Conservation (phyloP, 2,329 filamentous ascomycete genomes). For the Pseudogymnoascus destructans region DNA sequence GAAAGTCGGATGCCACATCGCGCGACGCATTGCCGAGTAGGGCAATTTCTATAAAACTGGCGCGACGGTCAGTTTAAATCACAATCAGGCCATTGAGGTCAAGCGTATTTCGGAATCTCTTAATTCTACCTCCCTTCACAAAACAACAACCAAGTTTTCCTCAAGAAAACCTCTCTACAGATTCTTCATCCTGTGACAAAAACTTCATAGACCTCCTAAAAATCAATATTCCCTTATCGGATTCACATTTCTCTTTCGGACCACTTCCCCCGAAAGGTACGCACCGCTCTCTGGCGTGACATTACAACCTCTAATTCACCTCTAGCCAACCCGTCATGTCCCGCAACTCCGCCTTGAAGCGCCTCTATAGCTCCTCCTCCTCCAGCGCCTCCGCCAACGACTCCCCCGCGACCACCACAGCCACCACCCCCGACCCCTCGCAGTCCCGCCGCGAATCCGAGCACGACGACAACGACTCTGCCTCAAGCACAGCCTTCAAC, state of each 20-base stretch:
- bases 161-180: background rate
- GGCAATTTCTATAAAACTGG: slow-evolving; percentile 1
- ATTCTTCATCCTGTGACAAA: background rate
- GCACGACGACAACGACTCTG: background rate
- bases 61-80: background rate
- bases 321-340: slow-evolving; percentile 1
- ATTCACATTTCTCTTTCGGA: background rate
- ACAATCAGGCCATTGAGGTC: background rate
- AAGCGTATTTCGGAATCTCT: background rate
- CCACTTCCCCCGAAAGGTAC: background rate
- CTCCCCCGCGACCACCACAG: background rate
- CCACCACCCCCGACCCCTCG: background rate
- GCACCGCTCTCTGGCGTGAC: background rate
- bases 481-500: background rate
- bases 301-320: background rate
- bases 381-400: background rate
- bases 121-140: background rate
- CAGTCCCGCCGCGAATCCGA: background rate
- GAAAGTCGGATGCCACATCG: slow-evolving; percentile 2
- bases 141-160: background rate
- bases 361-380: background rate
- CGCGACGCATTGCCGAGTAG: slow-evolving; percentile 8
- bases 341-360: background rate
- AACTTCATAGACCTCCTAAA: background rate
- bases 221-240: background rate